phyloP scores from a whole-genome alignment of 768 basidiomycete species.

The Boletales sp. region DNA sequence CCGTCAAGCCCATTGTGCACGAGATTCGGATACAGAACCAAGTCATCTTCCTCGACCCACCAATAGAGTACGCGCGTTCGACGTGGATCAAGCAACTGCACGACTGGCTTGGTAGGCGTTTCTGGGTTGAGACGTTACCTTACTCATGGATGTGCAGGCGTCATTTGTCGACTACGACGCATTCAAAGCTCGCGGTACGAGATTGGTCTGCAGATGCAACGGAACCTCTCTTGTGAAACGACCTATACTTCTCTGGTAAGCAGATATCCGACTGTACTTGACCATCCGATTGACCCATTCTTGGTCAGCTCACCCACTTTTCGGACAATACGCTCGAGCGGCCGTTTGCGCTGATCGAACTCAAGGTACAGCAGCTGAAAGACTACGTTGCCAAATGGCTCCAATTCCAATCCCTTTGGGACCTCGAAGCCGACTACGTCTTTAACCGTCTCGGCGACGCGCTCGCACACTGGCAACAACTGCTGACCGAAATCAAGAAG shows the following conservation, averaged over 20 bases:
- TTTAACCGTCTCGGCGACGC: conserved; percentile 95
- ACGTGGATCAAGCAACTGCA: conserved; percentile 90
- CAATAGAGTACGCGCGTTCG: conserved; percentile 89
- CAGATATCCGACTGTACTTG: neutral
- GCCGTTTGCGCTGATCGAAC: conserved; percentile 84
- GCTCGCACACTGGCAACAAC: conserved; percentile 90
- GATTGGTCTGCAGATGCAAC: conserved; percentile 91
- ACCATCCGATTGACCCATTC: neutral
- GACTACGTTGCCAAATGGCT: conserved; percentile 98
- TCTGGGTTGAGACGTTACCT: neutral
- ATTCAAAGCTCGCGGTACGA: conserved; percentile 97
- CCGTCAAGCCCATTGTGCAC: conserved; percentile 83
- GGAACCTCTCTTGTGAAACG: conserved; percentile 56
- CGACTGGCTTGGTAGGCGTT: conserved; percentile 70
- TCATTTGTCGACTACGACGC: conserved; percentile 81
- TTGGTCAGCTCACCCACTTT: conserved; percentile 65
- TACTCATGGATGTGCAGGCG: conserved; percentile 41
- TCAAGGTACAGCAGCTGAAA: conserved; percentile 80
- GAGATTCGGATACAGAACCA: conserved; percentile 99
- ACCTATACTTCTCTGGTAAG: conserved; percentile 82
- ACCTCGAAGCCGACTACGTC: conserved; percentile 94
- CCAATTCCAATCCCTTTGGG: conserved; percentile 98
- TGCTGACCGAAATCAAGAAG: conserved; percentile 95
- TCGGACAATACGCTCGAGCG: conserved; percentile 68
- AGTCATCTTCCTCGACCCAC: conserved; percentile 97